phyloP scores from a whole-genome alignment of 768 basidiomycete species.

The Leccinum boreale region DNA sequence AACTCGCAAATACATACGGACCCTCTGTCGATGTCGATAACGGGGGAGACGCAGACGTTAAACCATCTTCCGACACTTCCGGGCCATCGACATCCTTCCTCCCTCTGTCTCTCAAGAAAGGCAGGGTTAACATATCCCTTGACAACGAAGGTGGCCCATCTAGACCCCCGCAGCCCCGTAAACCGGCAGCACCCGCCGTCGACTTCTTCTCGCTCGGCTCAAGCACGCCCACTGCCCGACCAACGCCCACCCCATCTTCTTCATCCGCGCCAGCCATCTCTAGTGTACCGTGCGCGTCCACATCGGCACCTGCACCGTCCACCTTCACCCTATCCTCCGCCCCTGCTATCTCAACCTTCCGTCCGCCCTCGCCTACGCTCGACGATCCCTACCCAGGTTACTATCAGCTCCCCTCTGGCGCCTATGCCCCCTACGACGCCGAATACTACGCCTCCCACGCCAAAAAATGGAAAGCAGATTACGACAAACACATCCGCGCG shows the following conservation, averaged over 20 bases:
- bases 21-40: slow-evolving; percentile 10
- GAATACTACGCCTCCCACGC: slow-evolving; percentile 66
- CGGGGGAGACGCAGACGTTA: not conserved
- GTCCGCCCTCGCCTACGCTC: slow-evolving; percentile 70
- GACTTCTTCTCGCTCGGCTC: slow-evolving; percentile 72
- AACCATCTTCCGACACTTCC: not conserved
- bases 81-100: slow-evolving; percentile 45
- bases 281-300: slow-evolving; percentile 61
- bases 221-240: slow-evolving; percentile 1
- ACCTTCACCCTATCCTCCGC: slow-evolving; percentile 63
- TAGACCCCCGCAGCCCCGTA: not conserved
- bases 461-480: slow-evolving; percentile 71
- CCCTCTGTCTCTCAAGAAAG: slow-evolving; percentile 58
- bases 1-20: slow-evolving; percentile 23
- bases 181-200: slow-evolving; percentile 35
- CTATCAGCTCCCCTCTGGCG: slow-evolving; percentile 77
- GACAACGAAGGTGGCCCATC: slow-evolving; percentile 34
- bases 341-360: slow-evolving; percentile 62
- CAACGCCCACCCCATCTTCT: not conserved
- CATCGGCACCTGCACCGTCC: slow-evolving; percentile 71
- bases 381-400: slow-evolving; percentile 84
- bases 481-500: slow-evolving; percentile 67
- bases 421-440: slow-evolving; percentile 73
- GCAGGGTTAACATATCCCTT: slow-evolving; percentile 55
- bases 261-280: slow-evolving; percentile 7